Conservation (phyloP, 176 grass and related monocot genomes). For the Triticum dicoccoides region DNA sequence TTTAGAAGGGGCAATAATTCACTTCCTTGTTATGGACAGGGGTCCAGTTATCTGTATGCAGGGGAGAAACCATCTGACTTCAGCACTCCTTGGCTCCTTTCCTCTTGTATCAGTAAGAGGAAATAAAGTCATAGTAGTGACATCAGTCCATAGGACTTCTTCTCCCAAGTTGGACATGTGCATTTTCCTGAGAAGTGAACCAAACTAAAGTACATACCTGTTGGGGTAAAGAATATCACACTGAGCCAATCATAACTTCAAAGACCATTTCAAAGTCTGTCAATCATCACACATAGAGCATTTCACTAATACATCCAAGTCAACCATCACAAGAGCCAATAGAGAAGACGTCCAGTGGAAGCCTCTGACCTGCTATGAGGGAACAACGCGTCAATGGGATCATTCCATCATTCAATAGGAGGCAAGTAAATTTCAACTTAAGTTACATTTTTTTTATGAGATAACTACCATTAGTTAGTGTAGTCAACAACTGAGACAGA, state of each 20-base stretch:
- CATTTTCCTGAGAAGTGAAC: neutral
- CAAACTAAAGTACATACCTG: neutral
- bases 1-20: neutral
- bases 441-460: neutral
- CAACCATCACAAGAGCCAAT: neutral
- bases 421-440: neutral
- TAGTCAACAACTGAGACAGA: neutral
- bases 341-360: neutral
- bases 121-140: slow-evolving; percentile 1
- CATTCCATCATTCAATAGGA: neutral
- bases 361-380: neutral
- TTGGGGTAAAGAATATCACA: neutral
- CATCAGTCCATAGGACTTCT: neutral
- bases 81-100: neutral
- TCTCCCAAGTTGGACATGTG: neutral
- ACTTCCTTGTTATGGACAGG: neutral
- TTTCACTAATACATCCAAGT: neutral
- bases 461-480: neutral
- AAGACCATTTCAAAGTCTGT: neutral
- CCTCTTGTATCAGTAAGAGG: neutral
- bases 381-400: neutral
- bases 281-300: neutral
- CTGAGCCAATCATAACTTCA: neutral
- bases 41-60: neutral
- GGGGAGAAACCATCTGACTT: neutral